Evolutionary conservation across 2,329 filamentous ascomycete genomes (phyloP), one percentile per base, ranked within the genome.

Genomic region (Plenodomus biglobosus): DNA sequence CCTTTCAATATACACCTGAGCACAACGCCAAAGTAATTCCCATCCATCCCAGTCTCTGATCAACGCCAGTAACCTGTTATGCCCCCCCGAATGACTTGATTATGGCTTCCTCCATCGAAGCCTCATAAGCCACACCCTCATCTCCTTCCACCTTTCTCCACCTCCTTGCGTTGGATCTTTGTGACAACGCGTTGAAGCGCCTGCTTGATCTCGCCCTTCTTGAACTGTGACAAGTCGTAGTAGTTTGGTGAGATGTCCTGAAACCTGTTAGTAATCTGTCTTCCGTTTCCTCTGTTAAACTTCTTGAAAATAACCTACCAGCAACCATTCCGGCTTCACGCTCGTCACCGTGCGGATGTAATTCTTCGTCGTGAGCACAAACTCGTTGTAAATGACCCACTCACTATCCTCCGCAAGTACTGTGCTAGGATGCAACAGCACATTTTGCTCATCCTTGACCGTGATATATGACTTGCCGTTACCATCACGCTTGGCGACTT

Each of bases 341-440:
- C 88, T 85, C 11, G 92, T 97, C 40, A 96, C 90, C 0, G 90
- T 96, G 48, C 95, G 84, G 63, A 99, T 92, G 72, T 96, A 99
- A 76, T 97, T 95, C 82, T 99, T 96, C 44, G 88, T 94, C 1
- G 94, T 99, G 46, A 99, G 83, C 11, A 99, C 94, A 67, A 97
- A 99, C 70, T 99, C 95, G 65, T 97, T 96, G 76, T 99, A 99
- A 20, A 99, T 78, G 20, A 99, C 90, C 94, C 94, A 99, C 60
- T 99, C 94, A 60, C 86, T 90, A 50, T 96, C 92, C 49, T 90
- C 86, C 42, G 85, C 83, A 18, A 99, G 80, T 24, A 96, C 92
- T 0, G 92, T 96, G 57, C 89, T 94, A 1, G 94, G 94, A 75
- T 99, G 94, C 51, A 99, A 81, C 62, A 96, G 80, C 38, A 99